phyloP scores from a whole-genome alignment of 148 eudicot genomes.

The Cornus suecica region DNA sequence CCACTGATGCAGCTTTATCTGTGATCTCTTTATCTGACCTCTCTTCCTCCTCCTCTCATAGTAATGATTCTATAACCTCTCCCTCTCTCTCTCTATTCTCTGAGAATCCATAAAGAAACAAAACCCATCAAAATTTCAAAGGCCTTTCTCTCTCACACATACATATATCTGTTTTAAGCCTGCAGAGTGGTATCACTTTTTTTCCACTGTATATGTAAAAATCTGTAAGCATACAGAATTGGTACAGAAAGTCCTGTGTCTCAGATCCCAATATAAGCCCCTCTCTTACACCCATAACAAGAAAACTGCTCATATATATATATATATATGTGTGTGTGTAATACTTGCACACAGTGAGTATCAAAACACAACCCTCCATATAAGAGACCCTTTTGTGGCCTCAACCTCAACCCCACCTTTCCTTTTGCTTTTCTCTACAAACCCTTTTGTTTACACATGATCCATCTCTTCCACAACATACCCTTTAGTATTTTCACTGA shows the following conservation, averaged over 20 bases:
- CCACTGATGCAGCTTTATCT: conserved; percentile 35
- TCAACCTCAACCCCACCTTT: conserved; percentile 17
- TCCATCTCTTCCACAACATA: conserved; percentile 9
- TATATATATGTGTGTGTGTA: too few relatives aligned
- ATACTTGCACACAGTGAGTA: neutral
- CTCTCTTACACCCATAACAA: conserved; percentile 6
- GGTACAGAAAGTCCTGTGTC: conserved; percentile 27
- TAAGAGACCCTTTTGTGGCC: conserved; percentile 31
- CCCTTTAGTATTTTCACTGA: conserved; percentile 16
- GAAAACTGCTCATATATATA: neutral
- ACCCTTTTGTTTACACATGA: conserved; percentile 17
- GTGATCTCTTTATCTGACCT: conserved; percentile 10
- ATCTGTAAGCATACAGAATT: conserved; percentile 28
- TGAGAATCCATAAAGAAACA: neutral
- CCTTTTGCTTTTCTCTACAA: conserved; percentile 8
- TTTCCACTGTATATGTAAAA: conserved; percentile 21
- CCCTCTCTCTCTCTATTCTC: conserved; percentile 15
- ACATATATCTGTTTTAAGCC: neutral
- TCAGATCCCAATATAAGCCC: conserved; percentile 33
- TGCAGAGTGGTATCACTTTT: conserved; percentile 6
- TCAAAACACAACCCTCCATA: neutral
- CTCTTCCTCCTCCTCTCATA: conserved; percentile 21
- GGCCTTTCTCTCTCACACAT: conserved; percentile 11
- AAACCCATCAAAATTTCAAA: conserved; percentile 4
- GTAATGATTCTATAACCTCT: conserved; percentile 25